phyloP scores from a whole-genome alignment of 805 yeast species.

The Ogataea kodamae region DNA sequence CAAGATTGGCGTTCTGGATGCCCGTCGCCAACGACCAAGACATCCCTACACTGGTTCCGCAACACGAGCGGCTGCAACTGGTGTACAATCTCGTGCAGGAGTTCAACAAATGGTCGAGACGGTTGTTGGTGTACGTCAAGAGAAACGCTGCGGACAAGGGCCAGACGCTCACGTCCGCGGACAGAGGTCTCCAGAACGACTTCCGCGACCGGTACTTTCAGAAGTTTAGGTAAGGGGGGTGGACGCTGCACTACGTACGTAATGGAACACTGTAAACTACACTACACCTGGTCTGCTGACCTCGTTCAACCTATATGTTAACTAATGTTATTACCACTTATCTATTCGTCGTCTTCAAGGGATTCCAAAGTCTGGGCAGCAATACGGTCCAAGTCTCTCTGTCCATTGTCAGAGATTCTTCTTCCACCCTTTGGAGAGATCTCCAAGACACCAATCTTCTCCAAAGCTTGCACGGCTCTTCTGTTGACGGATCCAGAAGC shows the following conservation, averaged over 20 bases:
- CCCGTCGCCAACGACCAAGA: conserved; percentile 89
- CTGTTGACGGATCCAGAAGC: conserved; percentile 99
- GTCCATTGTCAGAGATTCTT: conserved; percentile 98
- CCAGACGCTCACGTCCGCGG: conserved; percentile 38
- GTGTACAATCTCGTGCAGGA: conserved; percentile 77
- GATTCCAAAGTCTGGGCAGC: conserved; percentile 97
- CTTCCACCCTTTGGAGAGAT: conserved; percentile 98
- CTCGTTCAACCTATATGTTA: conserved; percentile 13
- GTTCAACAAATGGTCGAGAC: conserved; percentile 90
- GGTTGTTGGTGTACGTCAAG: conserved; percentile 77
- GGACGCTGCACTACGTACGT: no score
- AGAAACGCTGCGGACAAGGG: conserved; percentile 51
- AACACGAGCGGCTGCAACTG: conserved; percentile 68
- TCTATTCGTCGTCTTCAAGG: conserved; percentile 58
- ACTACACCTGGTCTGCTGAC: no score
- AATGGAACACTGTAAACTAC: no score
- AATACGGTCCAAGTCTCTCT: conserved; percentile 99
- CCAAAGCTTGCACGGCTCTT: conserved; percentile 95
- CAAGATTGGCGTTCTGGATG: conserved; percentile 94
- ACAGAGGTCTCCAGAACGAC: conserved; percentile 47
- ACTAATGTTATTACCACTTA: conserved; percentile 20
- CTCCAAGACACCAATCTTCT: conserved; percentile 97
- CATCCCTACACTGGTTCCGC: conserved; percentile 61
- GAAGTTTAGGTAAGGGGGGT: conserved; percentile 46
- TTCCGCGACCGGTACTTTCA: conserved; percentile 77